Percentiles rank a stretch among this genome's conserved stretches.
Conservation (phyloP, 2,329 filamentous ascomycete species). For the Raffaelea deltoideospora region DNA sequence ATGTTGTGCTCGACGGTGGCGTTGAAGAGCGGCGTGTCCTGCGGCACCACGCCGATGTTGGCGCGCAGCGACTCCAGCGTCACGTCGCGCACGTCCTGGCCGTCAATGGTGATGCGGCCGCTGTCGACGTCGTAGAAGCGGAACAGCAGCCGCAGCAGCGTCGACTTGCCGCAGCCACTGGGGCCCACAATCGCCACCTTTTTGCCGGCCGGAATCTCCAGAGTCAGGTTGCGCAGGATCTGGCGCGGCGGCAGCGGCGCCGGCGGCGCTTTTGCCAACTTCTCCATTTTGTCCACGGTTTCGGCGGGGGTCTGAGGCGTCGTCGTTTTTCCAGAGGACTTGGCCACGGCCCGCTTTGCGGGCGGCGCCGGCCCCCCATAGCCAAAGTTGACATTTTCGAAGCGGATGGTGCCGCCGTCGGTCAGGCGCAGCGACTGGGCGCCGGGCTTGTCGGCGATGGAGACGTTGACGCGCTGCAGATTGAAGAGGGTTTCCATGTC, state of each 20-base stretch:
- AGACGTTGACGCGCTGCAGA: slow-evolving; percentile 88
- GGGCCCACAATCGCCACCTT: slow-evolving; percentile 94
- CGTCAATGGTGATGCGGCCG: slow-evolving; percentile 80
- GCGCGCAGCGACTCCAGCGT: slow-evolving; percentile 67
- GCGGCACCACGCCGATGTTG: slow-evolving; percentile 87
- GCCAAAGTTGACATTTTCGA: slow-evolving; percentile 89
- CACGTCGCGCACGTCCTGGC: slow-evolving; percentile 78
- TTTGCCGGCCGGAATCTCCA: slow-evolving; percentile 88
- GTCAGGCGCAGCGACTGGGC: slow-evolving; percentile 59
- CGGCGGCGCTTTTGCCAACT: no score
- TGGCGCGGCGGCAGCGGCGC: no score
- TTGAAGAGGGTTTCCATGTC: slow-evolving; percentile 99
- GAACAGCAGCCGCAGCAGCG: slow-evolving; percentile 78
- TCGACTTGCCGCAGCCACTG: slow-evolving; percentile 92
- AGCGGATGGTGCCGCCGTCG: slow-evolving; percentile 75
- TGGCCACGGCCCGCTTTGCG: no score
- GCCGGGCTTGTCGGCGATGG: slow-evolving; percentile 60
- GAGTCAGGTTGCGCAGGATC: slow-evolving; percentile 68
- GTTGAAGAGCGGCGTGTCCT: slow-evolving; percentile 95
- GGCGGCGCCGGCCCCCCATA: no score
- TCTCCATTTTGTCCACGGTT: no score
- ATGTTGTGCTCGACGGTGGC: slow-evolving; percentile 95
- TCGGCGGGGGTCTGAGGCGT: no score
- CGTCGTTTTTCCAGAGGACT: no score
- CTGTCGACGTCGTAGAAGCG: slow-evolving; percentile 82